These are phyloP conservation scores for Agrostemma githago DNA, from an alignment of 148 eudicot species.

Conservation along the genomic window DNA sequence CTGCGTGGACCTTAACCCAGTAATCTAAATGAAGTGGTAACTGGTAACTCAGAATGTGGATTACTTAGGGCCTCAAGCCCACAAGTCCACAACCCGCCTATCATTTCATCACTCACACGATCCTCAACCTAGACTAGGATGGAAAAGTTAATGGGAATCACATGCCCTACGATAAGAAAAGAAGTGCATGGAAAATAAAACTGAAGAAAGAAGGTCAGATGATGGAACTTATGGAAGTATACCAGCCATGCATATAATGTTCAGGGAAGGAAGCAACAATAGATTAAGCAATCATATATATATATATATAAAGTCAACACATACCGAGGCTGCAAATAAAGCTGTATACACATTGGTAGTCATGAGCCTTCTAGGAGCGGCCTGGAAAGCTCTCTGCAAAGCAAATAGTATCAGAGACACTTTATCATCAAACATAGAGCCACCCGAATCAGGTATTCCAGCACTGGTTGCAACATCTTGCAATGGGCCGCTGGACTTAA, in stretches of 20 bases:
- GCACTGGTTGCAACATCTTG: conserved; percentile 49
- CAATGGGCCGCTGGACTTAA: conserved; percentile 50
- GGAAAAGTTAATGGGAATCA: neutral
- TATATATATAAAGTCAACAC: conserved; percentile 17
- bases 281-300: neutral
- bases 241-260: conserved; percentile 3
- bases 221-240: neutral
- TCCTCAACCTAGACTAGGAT: neutral
- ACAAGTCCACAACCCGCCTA: conserved; percentile 5
- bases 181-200: neutral
- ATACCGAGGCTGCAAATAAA: conserved; percentile 93
- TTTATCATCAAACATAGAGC: conserved; percentile 98
- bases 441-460: conserved; percentile 66
- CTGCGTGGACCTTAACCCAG: neutral
- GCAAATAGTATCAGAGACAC: conserved; percentile 86
- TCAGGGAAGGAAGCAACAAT: neutral
- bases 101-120: neutral
- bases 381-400: conserved; percentile 94
- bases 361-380: conserved; percentile 95
- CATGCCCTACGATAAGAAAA: neutral
- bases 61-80: neutral
- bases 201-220: conserved; percentile 1
- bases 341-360: conserved; percentile 69
- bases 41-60: neutral
- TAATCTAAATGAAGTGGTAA: neutral